Percentiles rank a stretch among this genome's conserved stretches.
These are phyloP conservation scores for Crucihimalaya himalaica DNA, from an alignment of 345 rosid genomes.

Conservation along the genomic window DNA sequence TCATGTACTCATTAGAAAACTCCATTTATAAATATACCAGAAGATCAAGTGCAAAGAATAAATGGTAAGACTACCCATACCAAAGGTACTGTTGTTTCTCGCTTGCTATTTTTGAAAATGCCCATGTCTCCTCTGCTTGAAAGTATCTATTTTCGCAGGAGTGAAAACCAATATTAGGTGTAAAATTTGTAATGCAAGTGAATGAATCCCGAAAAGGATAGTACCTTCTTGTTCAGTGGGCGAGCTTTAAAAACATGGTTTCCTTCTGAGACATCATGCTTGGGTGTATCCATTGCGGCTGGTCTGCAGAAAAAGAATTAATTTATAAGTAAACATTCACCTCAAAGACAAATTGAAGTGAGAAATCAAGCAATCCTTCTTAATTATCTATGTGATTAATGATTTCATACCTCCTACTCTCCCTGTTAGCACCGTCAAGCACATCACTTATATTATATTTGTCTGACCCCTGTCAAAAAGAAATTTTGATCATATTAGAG, in stretches of 20 bases:
- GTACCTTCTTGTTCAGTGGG: slow-evolving; percentile 82
- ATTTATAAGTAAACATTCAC: slow-evolving; percentile 17
- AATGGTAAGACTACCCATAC: slow-evolving; percentile 42
- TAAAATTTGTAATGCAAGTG: not conserved
- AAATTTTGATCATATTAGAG: slow-evolving; percentile 29
- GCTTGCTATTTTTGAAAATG: slow-evolving; percentile 64
- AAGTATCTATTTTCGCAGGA: slow-evolving; percentile 54
- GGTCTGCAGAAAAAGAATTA: slow-evolving; percentile 41
- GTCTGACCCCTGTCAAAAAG: slow-evolving; percentile 50
- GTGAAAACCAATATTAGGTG: not conserved
- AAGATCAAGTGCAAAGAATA: not conserved
- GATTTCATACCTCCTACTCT: slow-evolving; percentile 53
- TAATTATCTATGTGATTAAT: not conserved
- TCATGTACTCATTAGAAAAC: slow-evolving; percentile 18
- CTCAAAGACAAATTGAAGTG: slow-evolving; percentile 2
- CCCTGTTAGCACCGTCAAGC: slow-evolving; percentile 46
- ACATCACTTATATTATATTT: slow-evolving; percentile 42
- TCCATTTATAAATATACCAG: not conserved
- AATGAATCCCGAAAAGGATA: slow-evolving; percentile 5
- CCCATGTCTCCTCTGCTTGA: slow-evolving; percentile 85
- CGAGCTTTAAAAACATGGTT: slow-evolving; percentile 67
- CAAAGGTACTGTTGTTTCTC: slow-evolving; percentile 75
- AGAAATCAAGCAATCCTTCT: slow-evolving; percentile 7
- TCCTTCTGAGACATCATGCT: slow-evolving; percentile 45
- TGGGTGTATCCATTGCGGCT: slow-evolving; percentile 43